Evolutionary conservation across 1,284 basidiomycete species (phyloP), one percentile per base, ranked within the genome.

Genomic region (Rhodotorula sp.): DNA sequence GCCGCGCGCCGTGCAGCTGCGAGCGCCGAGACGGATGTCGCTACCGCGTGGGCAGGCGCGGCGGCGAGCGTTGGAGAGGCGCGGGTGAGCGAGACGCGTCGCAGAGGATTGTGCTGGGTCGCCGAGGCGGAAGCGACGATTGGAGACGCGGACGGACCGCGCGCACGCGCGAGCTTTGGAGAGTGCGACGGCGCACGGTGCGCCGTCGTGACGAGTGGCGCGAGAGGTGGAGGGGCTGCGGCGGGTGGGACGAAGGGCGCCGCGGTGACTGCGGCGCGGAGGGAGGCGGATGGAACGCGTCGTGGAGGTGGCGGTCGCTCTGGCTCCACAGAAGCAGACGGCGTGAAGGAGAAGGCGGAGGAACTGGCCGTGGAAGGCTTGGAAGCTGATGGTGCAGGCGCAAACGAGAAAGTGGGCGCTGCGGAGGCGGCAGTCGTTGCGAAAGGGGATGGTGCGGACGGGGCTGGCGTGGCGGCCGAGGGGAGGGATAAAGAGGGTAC

Each of bases 401-500:
- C 44, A 49, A 66, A 66, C 25, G 58, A 61, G 53, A 59, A 61
- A 1, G 61, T 17, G 0, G 64, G 68, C 4, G 44, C 44, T 1
- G 53, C 3, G 9, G 62, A 0, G 1, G 62, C 25, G 5, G n/a
- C 10, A 21, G 45, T 8, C 14, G 44, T 44, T 2, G 62, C 61
- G 10, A 25, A 25, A 7, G 41, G n/a, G 10, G 41, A 44, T 1
- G 42, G 56, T 8, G 41, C 17, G 42, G 34, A 14, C 10, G 56
- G 19, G 12, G 19, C 3, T 12, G 55, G 21, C n/a, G 46, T 21
- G 4, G 42, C 45, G 12, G 52, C 54, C 21, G 13, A 42, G 14
- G 7, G 44, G 2, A 25, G 57, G 23, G 19, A 49, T 46, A 64
- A 67, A 1, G 66, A 56, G 7, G 71, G 63, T 7, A 66, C 49